A percentile compares a stretch with the other conserved stretches of the same genome.
phyloP scores from a whole-genome alignment of 2,329 filamentous ascomycete genomes.

The Diatrype stigma region DNA sequence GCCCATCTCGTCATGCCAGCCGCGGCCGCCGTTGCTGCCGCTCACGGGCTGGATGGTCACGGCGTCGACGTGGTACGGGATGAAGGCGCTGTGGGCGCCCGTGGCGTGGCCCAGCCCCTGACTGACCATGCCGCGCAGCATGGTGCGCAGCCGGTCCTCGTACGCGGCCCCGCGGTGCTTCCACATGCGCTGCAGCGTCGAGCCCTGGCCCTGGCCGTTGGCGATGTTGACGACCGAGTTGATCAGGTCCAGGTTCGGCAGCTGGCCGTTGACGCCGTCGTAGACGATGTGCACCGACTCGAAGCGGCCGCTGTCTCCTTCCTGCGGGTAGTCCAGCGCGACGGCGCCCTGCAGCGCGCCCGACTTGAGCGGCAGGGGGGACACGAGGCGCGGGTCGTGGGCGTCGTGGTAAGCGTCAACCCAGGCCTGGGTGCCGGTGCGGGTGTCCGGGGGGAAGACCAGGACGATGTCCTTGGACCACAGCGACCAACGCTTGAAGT shows the following conservation, averaged over 20 bases:
- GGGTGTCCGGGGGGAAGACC: constrained; percentile 82
- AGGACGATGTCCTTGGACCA: constrained; percentile 99
- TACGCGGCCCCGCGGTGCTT: constrained; percentile 74
- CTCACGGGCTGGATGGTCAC: constrained; percentile 86
- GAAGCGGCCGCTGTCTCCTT: constrained; percentile 62
- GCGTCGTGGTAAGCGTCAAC: constrained; percentile 95
- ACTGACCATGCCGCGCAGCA: constrained; percentile 87
- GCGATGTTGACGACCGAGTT: constrained; percentile 90
- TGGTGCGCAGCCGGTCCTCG: constrained; percentile 75
- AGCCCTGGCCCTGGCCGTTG: constrained; percentile 77
- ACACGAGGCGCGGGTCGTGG: constrained; percentile 66
- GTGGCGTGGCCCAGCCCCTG: constrained; percentile 86
- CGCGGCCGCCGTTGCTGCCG: no score
- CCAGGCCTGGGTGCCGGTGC: constrained; percentile 90
- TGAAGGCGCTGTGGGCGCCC: constrained; percentile 91
- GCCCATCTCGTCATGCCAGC: constrained; percentile 97
- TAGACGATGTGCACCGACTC: constrained; percentile 88
- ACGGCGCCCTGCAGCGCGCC: constrained; percentile 89
- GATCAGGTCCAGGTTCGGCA: constrained; percentile 92
- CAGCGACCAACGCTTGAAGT: constrained; percentile 96
- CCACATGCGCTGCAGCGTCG: constrained; percentile 82
- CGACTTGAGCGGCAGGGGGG: constrained; percentile 80
- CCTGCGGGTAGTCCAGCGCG: constrained; percentile 84
- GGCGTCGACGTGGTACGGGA: constrained; percentile 95
- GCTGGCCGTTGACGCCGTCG: constrained; percentile 90